These are phyloP conservation scores for Selaginella moellendorffii DNA, from an alignment of 75 land plant species.

Conservation along the genomic window DNA sequence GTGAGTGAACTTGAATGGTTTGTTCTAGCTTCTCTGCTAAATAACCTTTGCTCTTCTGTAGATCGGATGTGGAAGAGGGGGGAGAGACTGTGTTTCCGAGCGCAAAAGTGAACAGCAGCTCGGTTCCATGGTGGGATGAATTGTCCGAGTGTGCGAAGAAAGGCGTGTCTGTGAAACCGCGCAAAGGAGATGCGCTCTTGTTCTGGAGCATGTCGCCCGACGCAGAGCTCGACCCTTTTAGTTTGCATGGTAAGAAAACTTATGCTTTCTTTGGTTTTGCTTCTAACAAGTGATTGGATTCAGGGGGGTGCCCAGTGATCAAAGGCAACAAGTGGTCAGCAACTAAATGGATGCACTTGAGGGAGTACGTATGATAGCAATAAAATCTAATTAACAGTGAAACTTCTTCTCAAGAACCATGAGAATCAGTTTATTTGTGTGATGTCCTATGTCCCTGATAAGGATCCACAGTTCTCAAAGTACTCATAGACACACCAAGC, in stretches of 20 bases:
- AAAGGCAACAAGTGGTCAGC: constrained; percentile 87
- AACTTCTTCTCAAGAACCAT: too few species aligned
- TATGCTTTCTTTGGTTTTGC: too few species aligned
- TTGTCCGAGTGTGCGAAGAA: constrained; percentile 5
- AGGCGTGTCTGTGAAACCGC: constrained; percentile 6
- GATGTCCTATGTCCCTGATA: too few species aligned
- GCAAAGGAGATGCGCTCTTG: constrained; percentile 7
- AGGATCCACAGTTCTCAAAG: too few species aligned
- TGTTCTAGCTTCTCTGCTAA: background rate
- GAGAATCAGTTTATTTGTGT: too few species aligned
- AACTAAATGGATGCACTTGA: constrained; percentile 76
- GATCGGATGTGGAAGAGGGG: constrained; percentile 1
- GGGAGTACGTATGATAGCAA: constrained; percentile 43
- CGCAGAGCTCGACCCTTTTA: constrained; percentile 4
- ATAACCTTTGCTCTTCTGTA: background rate
- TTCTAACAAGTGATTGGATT: too few species aligned
- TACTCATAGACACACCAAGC: too few species aligned
- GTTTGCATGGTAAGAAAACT: constrained; percentile 7
- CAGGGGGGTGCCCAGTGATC: constrained; percentile 90
- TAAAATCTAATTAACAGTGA: too few species aligned
- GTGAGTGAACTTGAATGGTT: background rate
- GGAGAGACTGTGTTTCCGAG: constrained; percentile 7
- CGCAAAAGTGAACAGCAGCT: background rate
- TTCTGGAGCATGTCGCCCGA: constrained; percentile 8
- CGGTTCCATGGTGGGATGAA: constrained; percentile 10